Evolutionary conservation across 1,284 basidiomycete genomes (phyloP), one percentile per base, ranked within the genome.

Genomic region (Trametes polyzona): DNA sequence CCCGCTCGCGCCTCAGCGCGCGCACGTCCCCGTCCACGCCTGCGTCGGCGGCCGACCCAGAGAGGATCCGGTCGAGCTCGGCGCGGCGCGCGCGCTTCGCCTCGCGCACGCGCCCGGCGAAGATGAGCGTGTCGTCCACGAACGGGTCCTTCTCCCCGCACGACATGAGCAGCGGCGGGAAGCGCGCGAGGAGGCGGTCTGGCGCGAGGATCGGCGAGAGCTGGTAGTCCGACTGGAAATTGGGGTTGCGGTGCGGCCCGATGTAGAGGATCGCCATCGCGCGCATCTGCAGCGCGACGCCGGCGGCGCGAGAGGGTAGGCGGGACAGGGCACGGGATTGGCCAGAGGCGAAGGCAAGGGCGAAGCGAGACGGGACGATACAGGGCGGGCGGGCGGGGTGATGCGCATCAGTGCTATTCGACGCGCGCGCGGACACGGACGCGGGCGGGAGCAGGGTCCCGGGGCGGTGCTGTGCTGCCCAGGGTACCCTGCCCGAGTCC

Each of bases 241-340:
- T 95, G 14, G 96, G 96, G 69, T 94, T 91, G 52, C 87, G 87
- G 65, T 92, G 84, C 0, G 96, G 95, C 0, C 96, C 96, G 60
- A 98, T 90, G 75, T 98, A 98, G 55, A 98, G 79, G 66, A 98
- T 96, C 1, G 96, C 95, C 96, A 98, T 98, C 0, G 96, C 95
- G 39, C 96, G 91, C 92, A 98, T 96, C 95, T 96, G 64, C 39
- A 44, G 23, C 9, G 29, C 16, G 37, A 19, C 37, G 17, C 14
- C 4, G 17, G 37, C 37, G 17, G 37, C 4, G 17, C 5, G 10
- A 4, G 37, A 14, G 11, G 37, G n/a, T n/a, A n/a, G n/a, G n/a
- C n/a, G n/a, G n/a, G n/a, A n/a, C n/a, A n/a, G n/a, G n/a, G n/a
- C n/a, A n/a, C n/a, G n/a, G n/a, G n/a, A n/a, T n/a, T n/a, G n/a